Evolutionary conservation across 1,284 basidiomycete species (phyloP).

Genomic region (Xerocomus amazonicus): DNA sequence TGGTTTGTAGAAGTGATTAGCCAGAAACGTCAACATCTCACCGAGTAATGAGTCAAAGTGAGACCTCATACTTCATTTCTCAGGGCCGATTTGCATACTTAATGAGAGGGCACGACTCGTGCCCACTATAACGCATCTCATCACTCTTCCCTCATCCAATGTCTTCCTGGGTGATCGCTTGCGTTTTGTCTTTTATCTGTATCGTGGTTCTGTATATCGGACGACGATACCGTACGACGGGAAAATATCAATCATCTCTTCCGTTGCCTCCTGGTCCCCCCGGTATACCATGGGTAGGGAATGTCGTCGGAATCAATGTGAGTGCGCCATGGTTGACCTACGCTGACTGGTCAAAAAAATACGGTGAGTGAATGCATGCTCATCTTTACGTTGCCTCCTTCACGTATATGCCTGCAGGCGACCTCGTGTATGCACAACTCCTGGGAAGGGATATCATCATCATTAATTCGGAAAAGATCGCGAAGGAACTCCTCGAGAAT

Average conservation of each 20-base stretch:
- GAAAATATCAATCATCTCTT: not conserved
- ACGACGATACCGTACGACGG: not conserved
- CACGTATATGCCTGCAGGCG: constrained; percentile 2
- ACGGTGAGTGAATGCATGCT: constrained; percentile 3
- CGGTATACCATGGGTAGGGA: constrained; percentile 2
- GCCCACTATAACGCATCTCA: too few species aligned
- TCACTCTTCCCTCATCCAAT: not conserved
- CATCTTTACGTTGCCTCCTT: not conserved
- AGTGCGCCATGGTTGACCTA: constrained; percentile 15
- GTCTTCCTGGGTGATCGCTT: not conserved
- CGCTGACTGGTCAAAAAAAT: constrained; percentile 7
- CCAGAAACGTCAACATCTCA: too few species aligned
- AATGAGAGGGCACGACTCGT: too few species aligned
- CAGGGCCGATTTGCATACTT: too few species aligned
- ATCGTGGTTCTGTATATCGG: not conserved
- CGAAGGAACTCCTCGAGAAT: constrained; percentile 15
- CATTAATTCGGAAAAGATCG: constrained; percentile 19
- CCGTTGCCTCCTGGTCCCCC: constrained; percentile 4
- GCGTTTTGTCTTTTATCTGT: not conserved
- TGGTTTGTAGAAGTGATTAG: too few species aligned
- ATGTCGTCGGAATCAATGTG: not conserved
- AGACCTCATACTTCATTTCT: too few species aligned
- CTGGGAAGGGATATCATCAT: constrained; percentile 18
- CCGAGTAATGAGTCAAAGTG: too few species aligned
- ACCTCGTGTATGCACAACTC: constrained; percentile 13